Percentiles rank a stretch among this genome's conserved stretches.
Conservation (phyloP, 2,329 filamentous ascomycete species). For the Diaporthe longicolla region DNA sequence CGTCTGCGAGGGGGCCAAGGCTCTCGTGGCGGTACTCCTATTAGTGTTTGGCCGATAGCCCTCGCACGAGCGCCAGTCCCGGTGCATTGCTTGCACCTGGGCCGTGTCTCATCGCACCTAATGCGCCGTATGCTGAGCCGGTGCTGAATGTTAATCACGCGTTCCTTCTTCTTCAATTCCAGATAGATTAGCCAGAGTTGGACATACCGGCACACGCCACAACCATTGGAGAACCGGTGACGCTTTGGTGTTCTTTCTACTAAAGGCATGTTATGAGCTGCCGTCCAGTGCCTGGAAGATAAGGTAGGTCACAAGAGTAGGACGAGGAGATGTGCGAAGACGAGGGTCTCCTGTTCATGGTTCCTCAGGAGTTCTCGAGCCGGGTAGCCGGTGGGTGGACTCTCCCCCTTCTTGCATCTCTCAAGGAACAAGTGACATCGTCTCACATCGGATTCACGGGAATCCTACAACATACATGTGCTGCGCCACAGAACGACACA, state of each 20-base stretch:
- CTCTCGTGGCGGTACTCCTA: background rate
- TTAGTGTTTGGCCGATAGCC: background rate
- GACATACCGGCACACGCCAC: constrained; percentile 2
- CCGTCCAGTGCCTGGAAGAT: background rate
- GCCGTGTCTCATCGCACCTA: background rate
- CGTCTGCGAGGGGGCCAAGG: background rate
- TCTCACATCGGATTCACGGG: background rate
- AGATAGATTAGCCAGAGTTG: background rate
- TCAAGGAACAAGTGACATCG: background rate
- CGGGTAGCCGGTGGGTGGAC: background rate
- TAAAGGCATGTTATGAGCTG: background rate
- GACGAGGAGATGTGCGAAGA: too few species aligned
- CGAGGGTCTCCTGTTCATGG: too few species aligned
- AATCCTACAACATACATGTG: background rate
- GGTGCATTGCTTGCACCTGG: background rate
- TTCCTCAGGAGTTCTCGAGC: too few species aligned
- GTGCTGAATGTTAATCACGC: background rate
- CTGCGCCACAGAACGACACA: background rate
- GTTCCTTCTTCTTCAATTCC: background rate
- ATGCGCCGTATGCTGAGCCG: background rate
- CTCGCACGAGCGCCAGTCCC: background rate
- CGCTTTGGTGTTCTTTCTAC: background rate
- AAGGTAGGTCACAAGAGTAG: too few species aligned
- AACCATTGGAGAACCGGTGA: background rate
- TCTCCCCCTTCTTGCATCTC: background rate